Percentiles rank a stretch among this genome's conserved stretches.
phyloP scores from a whole-genome alignment of 2,329 filamentous ascomycete species.

The Ophiostoma pallidulum region DNA sequence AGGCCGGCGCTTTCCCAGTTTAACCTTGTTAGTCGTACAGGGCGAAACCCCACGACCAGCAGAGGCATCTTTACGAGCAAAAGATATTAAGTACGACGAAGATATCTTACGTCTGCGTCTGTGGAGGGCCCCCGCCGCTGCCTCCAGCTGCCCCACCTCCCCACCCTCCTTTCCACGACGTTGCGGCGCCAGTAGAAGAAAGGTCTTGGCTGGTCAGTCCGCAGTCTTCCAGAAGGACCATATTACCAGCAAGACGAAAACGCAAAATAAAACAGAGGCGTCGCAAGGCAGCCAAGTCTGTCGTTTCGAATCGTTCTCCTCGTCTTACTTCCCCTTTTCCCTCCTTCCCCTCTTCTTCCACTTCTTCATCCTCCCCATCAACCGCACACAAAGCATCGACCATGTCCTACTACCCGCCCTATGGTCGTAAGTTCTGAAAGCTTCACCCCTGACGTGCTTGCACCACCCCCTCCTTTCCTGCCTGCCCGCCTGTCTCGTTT shows the following conservation, averaged over 20 bases:
- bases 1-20: too few species aligned
- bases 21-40: too few species aligned
- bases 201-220: neutral
- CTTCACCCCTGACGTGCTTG: too few species aligned
- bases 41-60: too few species aligned
- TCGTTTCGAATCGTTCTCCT: neutral
- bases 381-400: constrained; percentile 8
- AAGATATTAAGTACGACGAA: too few species aligned
- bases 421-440: constrained; percentile 24
- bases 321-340: neutral
- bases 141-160: constrained; percentile 1
- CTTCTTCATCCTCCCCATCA: neutral
- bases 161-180: neutral
- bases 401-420: constrained; percentile 31
- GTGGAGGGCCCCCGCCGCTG: too few species aligned
- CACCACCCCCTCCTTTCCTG: neutral
- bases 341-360: neutral
- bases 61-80: too few species aligned
- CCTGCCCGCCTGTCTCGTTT: neutral
- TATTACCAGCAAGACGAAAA: too few species aligned
- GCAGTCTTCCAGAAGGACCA: too few species aligned
- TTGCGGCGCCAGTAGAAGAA: neutral
- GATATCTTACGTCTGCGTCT: too few species aligned
- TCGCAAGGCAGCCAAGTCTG: neutral
- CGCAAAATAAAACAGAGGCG: neutral